Evolutionary conservation across 371 early-diverging fungal species (phyloP).

Genomic region (Conidiobolus coronatus): DNA sequence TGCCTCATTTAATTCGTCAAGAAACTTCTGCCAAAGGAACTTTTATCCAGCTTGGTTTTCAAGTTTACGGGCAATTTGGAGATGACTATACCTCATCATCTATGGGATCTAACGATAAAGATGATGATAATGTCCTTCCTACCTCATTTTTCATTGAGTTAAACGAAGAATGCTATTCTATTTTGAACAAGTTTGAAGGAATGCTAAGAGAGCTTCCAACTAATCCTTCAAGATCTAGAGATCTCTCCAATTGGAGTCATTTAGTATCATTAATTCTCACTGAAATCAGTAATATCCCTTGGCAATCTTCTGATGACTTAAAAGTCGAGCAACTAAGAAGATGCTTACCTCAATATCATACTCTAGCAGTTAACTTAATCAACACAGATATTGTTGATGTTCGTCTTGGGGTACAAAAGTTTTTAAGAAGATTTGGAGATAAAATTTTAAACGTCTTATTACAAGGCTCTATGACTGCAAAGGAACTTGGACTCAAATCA

Average conservation of each 20-base stretch:
- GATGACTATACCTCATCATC: slow-evolving; percentile 10
- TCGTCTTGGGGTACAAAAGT: not conserved
- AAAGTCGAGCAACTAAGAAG: not conserved
- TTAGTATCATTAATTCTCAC: not conserved
- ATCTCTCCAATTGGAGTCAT: not conserved
- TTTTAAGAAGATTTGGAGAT: not conserved
- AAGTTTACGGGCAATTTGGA: slow-evolving; percentile 16
- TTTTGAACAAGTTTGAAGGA: not conserved
- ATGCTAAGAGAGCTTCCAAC: not conserved
- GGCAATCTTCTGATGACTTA: not conserved
- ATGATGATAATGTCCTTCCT: not conserved
- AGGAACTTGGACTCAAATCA: too few relatives aligned
- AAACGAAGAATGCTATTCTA: not conserved
- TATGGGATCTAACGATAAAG: slow-evolving; percentile 3
- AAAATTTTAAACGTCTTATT: not conserved
- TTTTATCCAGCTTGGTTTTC: slow-evolving; percentile 16
- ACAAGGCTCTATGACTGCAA: too few relatives aligned
- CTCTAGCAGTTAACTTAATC: not conserved
- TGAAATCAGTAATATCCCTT: not conserved
- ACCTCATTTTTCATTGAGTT: not conserved
- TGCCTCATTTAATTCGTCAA: slow-evolving; percentile 65
- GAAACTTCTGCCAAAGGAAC: slow-evolving; percentile 21
- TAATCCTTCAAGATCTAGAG: not conserved
- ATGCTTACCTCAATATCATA: not conserved
- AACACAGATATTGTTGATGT: not conserved